Conservation (phyloP, 108 stramenopile genomes). For the Poteriospumella lacustris region DNA sequence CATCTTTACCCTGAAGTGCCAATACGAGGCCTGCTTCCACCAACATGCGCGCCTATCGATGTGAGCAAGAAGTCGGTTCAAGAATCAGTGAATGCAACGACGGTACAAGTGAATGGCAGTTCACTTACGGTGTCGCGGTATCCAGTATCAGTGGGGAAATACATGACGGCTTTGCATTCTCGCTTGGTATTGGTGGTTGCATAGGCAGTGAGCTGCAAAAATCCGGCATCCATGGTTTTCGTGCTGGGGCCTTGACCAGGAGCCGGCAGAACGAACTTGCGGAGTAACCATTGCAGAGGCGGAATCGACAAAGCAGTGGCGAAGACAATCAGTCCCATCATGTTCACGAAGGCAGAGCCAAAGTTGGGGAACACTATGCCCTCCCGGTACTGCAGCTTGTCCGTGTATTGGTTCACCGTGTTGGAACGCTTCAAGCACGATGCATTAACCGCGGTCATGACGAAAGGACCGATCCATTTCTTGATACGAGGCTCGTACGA, state of each 20-base stretch:
- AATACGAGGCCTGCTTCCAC: slow-evolving; percentile 66
- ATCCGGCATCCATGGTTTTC: slow-evolving; percentile 59
- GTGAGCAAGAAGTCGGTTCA: slow-evolving; percentile 61
- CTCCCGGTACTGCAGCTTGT: slow-evolving; percentile 59
- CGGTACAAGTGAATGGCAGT: background rate
- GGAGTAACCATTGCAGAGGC: slow-evolving; percentile 40
- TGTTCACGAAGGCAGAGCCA: background rate
- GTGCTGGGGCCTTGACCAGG: slow-evolving; percentile 73
- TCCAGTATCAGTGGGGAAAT: slow-evolving; percentile 23
- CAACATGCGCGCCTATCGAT: slow-evolving; percentile 68
- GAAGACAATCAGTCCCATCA: background rate
- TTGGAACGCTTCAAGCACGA: slow-evolving; percentile 59
- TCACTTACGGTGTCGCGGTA: slow-evolving; percentile 18
- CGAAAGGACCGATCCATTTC: slow-evolving; percentile 47
- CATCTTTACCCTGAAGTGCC: slow-evolving; percentile 44
- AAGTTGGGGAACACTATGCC: background rate
- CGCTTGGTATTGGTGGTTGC: background rate
- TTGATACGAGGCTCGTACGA: too few species aligned
- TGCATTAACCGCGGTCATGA: slow-evolving; percentile 68
- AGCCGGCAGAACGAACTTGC: slow-evolving; percentile 56
- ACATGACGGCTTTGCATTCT: background rate
- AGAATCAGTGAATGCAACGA: slow-evolving; percentile 52
- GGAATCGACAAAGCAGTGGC: slow-evolving; percentile 1
- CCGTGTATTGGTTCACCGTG: slow-evolving; percentile 48
- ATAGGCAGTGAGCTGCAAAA: slow-evolving; percentile 30